Evolutionary conservation across 148 eudicot genomes (phyloP), one percentile per base, ranked within the genome.

Genomic region (Nepenthes gracilis): DNA sequence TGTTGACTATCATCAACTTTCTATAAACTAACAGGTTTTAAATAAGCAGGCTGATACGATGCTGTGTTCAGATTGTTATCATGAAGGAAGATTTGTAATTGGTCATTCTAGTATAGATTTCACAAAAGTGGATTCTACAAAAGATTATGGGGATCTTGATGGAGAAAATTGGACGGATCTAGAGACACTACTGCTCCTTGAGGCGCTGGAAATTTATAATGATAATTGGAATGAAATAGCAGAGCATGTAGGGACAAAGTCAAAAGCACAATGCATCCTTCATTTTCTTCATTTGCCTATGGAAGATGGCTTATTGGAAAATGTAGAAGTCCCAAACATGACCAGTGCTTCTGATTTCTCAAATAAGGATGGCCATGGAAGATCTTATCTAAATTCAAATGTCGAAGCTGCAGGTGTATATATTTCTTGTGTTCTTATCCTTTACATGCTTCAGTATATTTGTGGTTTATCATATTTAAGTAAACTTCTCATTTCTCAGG

Each of bases 181-280:
- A 75, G 97, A 90, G 78, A 90, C 97, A 35, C 75, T 90, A 2
- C 61, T 90, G 58, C 81, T 90, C 37, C 97, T 90, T 79, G 94
- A 92, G 74, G 96, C 94, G 7, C 70, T 92, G 74, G 96, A 85
- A 73, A 69, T 78, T 15, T 80, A 78, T 58, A 76, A 71, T 57
- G 94, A 88, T 55, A 85, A 80, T 74, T 92, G 98, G 98, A 88
- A 77, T 70, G 92, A 88, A 60, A 85, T 92, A 75, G 98, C 98
- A 2, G 96, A 85, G 61, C 85, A 92, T 72, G 96, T 92, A 52
- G 85, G 95, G 35, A 69, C 88, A 33, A 92, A 92, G 80, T 85
- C 96, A 57, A 92, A 92, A 78, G 90, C 96, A 36, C 96, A 92
- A 65, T 92, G 97, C 78, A 88, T 23, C 23, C 23, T 23, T 23